Conservation (phyloP, 2,329 filamentous ascomycete genomes). For the Neoarthrinium moseri region DNA sequence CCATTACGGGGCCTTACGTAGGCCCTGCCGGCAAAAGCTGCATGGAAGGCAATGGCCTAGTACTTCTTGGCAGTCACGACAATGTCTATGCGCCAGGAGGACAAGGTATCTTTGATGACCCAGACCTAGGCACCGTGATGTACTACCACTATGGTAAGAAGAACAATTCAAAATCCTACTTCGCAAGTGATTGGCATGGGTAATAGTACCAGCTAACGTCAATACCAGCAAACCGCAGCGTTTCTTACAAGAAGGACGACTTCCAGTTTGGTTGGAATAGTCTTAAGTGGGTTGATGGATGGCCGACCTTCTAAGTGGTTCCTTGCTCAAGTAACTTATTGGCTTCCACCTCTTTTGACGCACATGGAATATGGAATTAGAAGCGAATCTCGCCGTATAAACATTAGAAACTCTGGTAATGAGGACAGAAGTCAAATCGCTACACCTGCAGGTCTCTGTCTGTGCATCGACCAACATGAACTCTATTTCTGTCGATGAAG, state of each 20-base stretch:
- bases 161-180: no score
- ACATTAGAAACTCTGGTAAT: no score
- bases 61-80: conserved; percentile 59
- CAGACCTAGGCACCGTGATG: conserved; percentile 7
- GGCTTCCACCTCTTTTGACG: no score
- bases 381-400: no score
- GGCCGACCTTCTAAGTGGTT: conserved; percentile 31
- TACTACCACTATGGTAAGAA: conserved; percentile 4
- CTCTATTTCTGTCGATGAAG: no score
- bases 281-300: neutral
- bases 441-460: no score
- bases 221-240: neutral
- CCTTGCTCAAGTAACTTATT: no score
- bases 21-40: conserved; percentile 21
- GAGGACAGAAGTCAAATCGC: no score
- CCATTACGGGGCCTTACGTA: conserved; percentile 47
- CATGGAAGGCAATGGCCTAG: conserved; percentile 49
- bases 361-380: no score
- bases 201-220: neutral
- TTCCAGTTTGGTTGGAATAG: neutral
- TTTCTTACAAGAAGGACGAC: neutral
- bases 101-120: conserved; percentile 42
- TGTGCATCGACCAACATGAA: no score
- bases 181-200: neutral
- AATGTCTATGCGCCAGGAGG: conserved; percentile 65